A percentile compares a stretch with the other conserved stretches of the same genome.
phyloP scores from a whole-genome alignment of 768 basidiomycete genomes.

The Scleroderma citrinum region DNA sequence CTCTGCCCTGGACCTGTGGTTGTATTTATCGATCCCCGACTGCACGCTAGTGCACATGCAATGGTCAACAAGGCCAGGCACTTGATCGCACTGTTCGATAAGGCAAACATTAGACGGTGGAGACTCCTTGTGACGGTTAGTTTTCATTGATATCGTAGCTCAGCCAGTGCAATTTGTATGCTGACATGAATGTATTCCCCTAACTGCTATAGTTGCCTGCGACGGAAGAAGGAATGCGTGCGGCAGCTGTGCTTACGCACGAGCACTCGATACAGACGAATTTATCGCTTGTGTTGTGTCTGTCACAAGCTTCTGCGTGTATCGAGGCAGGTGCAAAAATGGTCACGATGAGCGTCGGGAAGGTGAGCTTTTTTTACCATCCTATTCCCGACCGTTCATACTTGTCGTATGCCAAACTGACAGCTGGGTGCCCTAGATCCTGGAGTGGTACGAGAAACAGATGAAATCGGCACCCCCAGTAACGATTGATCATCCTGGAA shows the following conservation, averaged over 20 bases:
- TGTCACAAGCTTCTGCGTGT: conserved; percentile 53
- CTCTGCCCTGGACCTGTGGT: conserved; percentile 43
- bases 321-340: conserved; percentile 44
- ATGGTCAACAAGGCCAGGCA: conserved; percentile 41
- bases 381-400: not conserved
- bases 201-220: conserved; percentile 44
- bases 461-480: conserved; percentile 4
- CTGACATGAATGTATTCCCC: not conserved
- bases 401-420: not conserved
- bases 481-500: conserved; percentile 34
- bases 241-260: conserved; percentile 36
- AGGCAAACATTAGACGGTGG: conserved; percentile 32
- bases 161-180: not conserved
- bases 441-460: conserved; percentile 37
- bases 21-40: conserved; percentile 46
- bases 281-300: conserved; percentile 44
- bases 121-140: conserved; percentile 48
- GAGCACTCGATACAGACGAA: conserved; percentile 42
- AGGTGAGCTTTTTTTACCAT: conserved; percentile 33
- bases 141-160: conserved; percentile 1
- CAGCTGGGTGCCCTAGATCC: conserved; percentile 26
- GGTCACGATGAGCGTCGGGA: conserved; percentile 44
- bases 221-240: conserved; percentile 47
- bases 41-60: conserved; percentile 28
- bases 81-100: conserved; percentile 36